These are phyloP conservation scores for Wickerhamomyces strasburgensis DNA, from an alignment of 805 yeast species.

Conservation along the genomic window DNA sequence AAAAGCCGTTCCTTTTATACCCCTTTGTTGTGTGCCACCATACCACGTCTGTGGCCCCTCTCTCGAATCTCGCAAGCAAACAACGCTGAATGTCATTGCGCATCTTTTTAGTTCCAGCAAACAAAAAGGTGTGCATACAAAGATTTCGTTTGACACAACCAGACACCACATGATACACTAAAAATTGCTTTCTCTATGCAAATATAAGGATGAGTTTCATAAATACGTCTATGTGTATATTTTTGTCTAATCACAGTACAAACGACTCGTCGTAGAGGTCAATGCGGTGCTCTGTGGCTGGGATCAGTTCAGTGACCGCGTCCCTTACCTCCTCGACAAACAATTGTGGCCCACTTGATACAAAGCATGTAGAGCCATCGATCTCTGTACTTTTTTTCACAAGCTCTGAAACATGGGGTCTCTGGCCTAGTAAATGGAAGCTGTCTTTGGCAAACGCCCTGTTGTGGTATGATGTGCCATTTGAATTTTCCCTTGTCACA, in stretches of 20 bases:
- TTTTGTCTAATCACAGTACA: constrained; percentile 10
- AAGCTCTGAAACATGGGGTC: constrained; percentile 13
- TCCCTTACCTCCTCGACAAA: constrained; percentile 55
- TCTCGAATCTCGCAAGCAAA: too few relatives aligned
- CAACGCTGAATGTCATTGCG: too few relatives aligned
- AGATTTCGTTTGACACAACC: not conserved
- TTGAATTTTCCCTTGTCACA: constrained; percentile 18
- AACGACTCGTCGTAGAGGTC: constrained; percentile 30
- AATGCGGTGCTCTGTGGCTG: constrained; percentile 24
- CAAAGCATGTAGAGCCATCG: constrained; percentile 40
- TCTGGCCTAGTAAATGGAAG: constrained; percentile 7
- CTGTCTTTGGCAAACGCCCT: not conserved
- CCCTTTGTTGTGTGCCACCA: too few relatives aligned
- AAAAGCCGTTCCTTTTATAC: too few relatives aligned
- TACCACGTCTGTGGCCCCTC: too few relatives aligned
- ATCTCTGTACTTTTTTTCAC: constrained; percentile 18
- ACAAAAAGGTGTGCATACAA: too few relatives aligned
- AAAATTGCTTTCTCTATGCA: too few relatives aligned
- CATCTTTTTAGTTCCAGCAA: too few relatives aligned
- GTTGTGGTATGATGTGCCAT: too few relatives aligned
- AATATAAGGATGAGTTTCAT: too few relatives aligned
- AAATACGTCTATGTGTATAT: too few relatives aligned
- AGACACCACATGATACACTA: too few relatives aligned
- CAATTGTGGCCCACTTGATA: constrained; percentile 60
- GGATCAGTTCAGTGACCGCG: constrained; percentile 38